phyloP scores from a whole-genome alignment of 2,329 filamentous ascomycete species.

The Calonectria pseudoturangicola region DNA sequence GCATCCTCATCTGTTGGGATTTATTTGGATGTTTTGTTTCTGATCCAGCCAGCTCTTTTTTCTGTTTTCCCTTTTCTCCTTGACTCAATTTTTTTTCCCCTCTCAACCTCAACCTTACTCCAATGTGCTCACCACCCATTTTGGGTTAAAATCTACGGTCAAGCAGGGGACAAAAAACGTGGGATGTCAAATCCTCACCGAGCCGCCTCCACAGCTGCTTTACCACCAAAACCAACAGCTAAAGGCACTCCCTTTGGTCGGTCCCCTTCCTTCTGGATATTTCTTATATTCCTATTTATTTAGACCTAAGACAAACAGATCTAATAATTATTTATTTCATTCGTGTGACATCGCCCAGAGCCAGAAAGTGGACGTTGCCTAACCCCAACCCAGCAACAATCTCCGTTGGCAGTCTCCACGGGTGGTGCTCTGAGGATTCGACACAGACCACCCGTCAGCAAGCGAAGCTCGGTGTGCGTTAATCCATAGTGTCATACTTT shows the following conservation, averaged over 20 bases:
- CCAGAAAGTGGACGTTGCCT: slow-evolving; percentile 22
- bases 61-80: background rate
- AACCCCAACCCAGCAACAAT: slow-evolving; percentile 22
- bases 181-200: no score
- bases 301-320: no score
- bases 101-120: background rate
- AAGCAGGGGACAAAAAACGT: no score
- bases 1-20: slow-evolving; percentile 3
- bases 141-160: slow-evolving; percentile 5
- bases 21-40: background rate
- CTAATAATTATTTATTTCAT: no score
- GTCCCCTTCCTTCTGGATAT: no score
- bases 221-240: no score
- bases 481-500: slow-evolving; percentile 27
- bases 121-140: background rate
- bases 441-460: slow-evolving; percentile 8
- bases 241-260: no score
- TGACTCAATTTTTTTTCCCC: background rate
- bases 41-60: background rate
- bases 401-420: slow-evolving; percentile 18
- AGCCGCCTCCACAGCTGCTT: no score
- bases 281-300: no score
- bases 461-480: slow-evolving; percentile 18
- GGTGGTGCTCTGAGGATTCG: background rate
- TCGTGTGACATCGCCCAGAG: background rate